phyloP scores from a whole-genome alignment of 2,329 filamentous ascomycete genomes.

The Metarhizium rileyi region DNA sequence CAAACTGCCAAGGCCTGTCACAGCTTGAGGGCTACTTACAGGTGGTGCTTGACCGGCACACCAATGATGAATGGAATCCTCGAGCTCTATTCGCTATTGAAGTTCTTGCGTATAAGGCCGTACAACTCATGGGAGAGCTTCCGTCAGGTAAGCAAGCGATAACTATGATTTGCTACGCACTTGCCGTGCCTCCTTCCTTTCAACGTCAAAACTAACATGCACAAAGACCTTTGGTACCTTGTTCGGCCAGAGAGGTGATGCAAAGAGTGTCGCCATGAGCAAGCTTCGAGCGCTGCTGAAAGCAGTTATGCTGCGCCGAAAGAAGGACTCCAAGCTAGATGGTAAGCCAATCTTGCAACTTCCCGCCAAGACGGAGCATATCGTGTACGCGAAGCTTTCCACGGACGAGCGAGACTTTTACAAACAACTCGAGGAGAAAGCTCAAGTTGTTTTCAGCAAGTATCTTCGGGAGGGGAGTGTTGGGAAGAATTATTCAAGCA shows the following conservation, averaged over 20 bases:
- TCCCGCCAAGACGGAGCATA: slow-evolving; percentile 64
- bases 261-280: slow-evolving; percentile 54
- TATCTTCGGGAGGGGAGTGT: slow-evolving; percentile 62
- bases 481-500: slow-evolving; percentile 61
- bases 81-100: slow-evolving; percentile 69
- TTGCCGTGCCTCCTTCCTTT: too few relatives aligned
- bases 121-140: slow-evolving; percentile 60
- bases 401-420: slow-evolving; percentile 70
- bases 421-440: slow-evolving; percentile 58
- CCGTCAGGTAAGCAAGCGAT: slow-evolving; percentile 31
- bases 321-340: slow-evolving; percentile 69
- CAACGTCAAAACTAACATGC: slow-evolving; percentile 9
- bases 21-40: slow-evolving; percentile 54
- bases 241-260: slow-evolving; percentile 32
- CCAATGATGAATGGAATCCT: slow-evolving; percentile 81
- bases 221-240: slow-evolving; percentile 31
- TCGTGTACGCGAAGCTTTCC: slow-evolving; percentile 64
- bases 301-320: slow-evolving; percentile 72
- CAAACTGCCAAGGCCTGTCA: slow-evolving; percentile 62
- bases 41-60: slow-evolving; percentile 75
- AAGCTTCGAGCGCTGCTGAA: slow-evolving; percentile 68
- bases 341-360: slow-evolving; percentile 72
- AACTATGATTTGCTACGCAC: neutral
- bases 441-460: slow-evolving; percentile 64
- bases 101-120: slow-evolving; percentile 67